These are phyloP conservation scores for Lineolata rhizophorae DNA, from an alignment of 495 filamentous ascomycete genomes.

Conservation along the genomic window DNA sequence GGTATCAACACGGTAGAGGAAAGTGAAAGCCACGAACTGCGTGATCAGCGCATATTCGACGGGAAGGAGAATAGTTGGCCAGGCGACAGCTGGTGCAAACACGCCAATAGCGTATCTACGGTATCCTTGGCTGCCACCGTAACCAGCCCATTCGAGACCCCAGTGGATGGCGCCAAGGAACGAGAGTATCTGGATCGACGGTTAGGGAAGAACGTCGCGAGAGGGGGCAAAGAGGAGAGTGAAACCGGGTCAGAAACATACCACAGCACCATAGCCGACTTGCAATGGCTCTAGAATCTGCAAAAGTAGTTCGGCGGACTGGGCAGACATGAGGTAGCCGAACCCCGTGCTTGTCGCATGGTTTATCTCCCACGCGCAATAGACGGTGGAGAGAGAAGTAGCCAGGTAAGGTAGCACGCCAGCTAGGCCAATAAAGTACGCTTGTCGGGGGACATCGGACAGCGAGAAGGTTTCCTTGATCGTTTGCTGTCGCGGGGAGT, in stretches of 20 bases:
- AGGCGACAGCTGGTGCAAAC: constrained; percentile 62
- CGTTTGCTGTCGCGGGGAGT: constrained; percentile 46
- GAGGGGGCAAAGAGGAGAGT: neutral
- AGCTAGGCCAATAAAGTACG: constrained; percentile 62
- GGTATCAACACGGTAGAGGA: constrained; percentile 75
- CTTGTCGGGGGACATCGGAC: constrained; percentile 52
- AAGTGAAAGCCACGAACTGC: constrained; percentile 75
- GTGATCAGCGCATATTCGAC: constrained; percentile 71
- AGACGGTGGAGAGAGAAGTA: constrained; percentile 74
- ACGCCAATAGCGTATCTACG: constrained; percentile 68
- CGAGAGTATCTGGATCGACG: constrained; percentile 47
- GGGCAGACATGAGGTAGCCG: constrained; percentile 42
- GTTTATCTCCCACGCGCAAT: constrained; percentile 38
- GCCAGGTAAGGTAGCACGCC: constrained; percentile 80
- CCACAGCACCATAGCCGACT: constrained; percentile 79
- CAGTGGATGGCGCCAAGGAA: constrained; percentile 95
- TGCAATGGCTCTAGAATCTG: constrained; percentile 77
- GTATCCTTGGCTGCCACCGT: constrained; percentile 51
- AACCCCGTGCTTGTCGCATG: constrained; percentile 26
- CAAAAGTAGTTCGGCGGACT: constrained; percentile 52
- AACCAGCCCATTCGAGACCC: constrained; percentile 63
- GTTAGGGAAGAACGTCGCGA: constrained; percentile 2
- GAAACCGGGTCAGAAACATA: constrained; percentile 22
- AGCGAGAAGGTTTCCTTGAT: constrained; percentile 81
- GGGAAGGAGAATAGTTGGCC: constrained; percentile 80